Base-by-base conservation (phyloP, 129 eudicot species). In the Artemisia argyi region DNA sequence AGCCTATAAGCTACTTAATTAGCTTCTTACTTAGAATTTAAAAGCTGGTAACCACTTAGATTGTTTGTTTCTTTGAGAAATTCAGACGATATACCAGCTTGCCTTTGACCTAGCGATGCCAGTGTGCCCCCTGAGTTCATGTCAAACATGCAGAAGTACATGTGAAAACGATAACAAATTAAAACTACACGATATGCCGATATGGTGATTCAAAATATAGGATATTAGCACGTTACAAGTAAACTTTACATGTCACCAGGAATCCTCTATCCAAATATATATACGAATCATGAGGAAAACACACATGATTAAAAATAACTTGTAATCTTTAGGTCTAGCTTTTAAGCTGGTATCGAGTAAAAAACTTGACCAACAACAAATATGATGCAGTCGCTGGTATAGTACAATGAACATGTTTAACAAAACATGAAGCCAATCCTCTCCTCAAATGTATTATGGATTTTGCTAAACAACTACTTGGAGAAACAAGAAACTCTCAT, bases 351-450 rank as follows among this genome's bases (percentile, higher is more conserved):
- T 10, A 5, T 58, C 35, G 47, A 61, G 62, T 17, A 18, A 19
- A 63, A 62, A 62, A 18, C 22, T 61, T 19, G 35, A 62, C 70
- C 62, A 73, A 73, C 35, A 56, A 73, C 14, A 49, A 60, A 73
- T 61, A 53, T 28, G 77, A 61, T 51, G 35, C 52, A 17, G 63
- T 73, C 61, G 49, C 63, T 62, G 49, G 60, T 8, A 74, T n/a
- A 8, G 32, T 35, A 15, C 63, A 42, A 52, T 26, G 62, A 52
- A 50, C 63, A 51, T 19, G 10, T 16, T 16, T 44, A 15, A 30
- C 60, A 49, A 39, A 39, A 30, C 62, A 50, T 11, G 9, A 51
- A 18, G 39, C 19, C 3, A 48, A 9, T 52, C 8, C 16, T 39
- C 20, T 8, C 24, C 46, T 59, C 11, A 20, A 10, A 69, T 68